A percentile compares a stretch with the other conserved stretches of the same genome.
phyloP scores from a whole-genome alignment of 2,329 filamentous ascomycete species.

The Xylaria sp. region DNA sequence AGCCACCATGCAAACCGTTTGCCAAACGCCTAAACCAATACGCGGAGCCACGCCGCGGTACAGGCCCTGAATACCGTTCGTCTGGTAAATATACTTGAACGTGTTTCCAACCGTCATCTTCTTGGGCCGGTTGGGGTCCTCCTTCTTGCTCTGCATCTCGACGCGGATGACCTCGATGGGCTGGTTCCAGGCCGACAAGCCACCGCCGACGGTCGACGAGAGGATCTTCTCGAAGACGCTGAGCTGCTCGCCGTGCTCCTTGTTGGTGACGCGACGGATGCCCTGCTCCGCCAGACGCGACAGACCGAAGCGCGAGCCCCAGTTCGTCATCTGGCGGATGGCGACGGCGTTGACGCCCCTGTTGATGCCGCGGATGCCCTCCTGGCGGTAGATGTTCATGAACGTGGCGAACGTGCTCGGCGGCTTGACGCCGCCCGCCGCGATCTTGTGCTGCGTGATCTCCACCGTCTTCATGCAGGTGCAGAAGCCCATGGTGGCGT shows the following conservation, averaged over 20 bases:
- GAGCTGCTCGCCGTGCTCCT: slow-evolving; percentile 75
- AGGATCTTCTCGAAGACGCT: slow-evolving; percentile 79
- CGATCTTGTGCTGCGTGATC: slow-evolving; percentile 97
- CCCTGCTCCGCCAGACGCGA: slow-evolving; percentile 84
- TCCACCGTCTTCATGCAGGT: slow-evolving; percentile 99
- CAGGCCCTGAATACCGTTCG: slow-evolving; percentile 83
- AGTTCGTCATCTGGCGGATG: slow-evolving; percentile 99
- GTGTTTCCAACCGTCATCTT: slow-evolving; percentile 95
- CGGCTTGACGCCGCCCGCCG: slow-evolving; percentile 73
- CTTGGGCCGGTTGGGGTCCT: slow-evolving; percentile 95
- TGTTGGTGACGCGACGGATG: slow-evolving; percentile 73
- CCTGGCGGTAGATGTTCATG: slow-evolving; percentile 91
- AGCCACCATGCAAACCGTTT: slow-evolving; percentile 99
- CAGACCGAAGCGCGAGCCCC: slow-evolving; percentile 93
- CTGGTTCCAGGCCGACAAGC: slow-evolving; percentile 97
- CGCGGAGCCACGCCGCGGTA: slow-evolving; percentile 94
- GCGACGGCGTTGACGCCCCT: slow-evolving; percentile 97
- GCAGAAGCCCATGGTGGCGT: slow-evolving; percentile 99
- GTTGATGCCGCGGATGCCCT: slow-evolving; percentile 95
- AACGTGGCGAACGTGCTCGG: slow-evolving; percentile 92
- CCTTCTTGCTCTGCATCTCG: slow-evolving; percentile 99
- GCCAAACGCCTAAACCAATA: slow-evolving; percentile 94
- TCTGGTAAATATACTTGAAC: slow-evolving; percentile 79
- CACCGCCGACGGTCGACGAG: slow-evolving; percentile 82
- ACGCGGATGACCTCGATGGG: slow-evolving; percentile 99